Evolutionary conservation across 148 eudicot species (phyloP), one percentile per base, ranked within the genome.

Genomic region (Polygonum maritimum): DNA sequence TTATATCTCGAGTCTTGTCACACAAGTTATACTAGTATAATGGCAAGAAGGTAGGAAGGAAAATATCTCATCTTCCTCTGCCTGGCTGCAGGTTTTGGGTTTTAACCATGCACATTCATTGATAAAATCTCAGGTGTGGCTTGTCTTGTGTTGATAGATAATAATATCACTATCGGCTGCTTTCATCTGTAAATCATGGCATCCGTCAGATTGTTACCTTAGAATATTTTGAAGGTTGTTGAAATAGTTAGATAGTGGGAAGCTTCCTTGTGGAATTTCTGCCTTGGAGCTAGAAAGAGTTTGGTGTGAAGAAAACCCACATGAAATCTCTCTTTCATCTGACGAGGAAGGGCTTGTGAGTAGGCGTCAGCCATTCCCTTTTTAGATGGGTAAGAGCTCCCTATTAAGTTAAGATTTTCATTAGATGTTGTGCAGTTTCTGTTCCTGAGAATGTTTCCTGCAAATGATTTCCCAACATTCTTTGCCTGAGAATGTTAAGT

Each of bases 151-250:
- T 65, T 33, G 71, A 41, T 33, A 65, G n/a, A 65, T 65, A 65
- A 10, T 63, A 44, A 44, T 44, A 44, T 6, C 9, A 65, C 71
- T 15, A 33, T 65, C 11, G 41, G n/a, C 71, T 35, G 40, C n/a
- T 8, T 35, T 67, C 71, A 67, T 67, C 71, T 36, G 44, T 67
- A 67, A 67, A 67, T 60, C 69, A 67, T 67, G 71, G 71, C 71
- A 12, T 5, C 55, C 55, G 1, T 51, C 55, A 51, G 55, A 40
- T 63, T 14, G 36, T 36, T 1, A 15, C 44, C 71, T 1, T 67
- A 67, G 71, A 67, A 67, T 36, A 38, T 67, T 67, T 67, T 36
- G 71, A 67, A 67, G 19, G 19, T 38, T 67, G 71, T 67, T 67
- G 45, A 67, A 67, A 15, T 67, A 16, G 71, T 44, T 16, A 10